These are phyloP conservation scores for Plasmodium inui DNA, from an alignment of 169 alveolate species.

Conservation along the genomic window DNA sequence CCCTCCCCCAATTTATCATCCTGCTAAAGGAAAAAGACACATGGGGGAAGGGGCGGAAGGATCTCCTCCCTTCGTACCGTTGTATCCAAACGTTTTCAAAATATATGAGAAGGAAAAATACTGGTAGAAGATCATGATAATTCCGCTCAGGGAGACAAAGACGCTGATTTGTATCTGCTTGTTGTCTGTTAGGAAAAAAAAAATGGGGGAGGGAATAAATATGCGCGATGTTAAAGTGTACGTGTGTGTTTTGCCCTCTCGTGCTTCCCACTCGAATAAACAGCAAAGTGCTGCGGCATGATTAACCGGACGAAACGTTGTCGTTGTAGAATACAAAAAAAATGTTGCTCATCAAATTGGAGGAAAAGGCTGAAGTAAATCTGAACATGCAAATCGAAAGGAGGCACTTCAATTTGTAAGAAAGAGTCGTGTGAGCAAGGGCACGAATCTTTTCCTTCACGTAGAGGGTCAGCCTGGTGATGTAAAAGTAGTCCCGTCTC, in stretches of 20 bases:
- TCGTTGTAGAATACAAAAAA: conserved; percentile 75
- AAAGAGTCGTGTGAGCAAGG: neutral
- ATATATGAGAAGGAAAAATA: conserved; percentile 73
- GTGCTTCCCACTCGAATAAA: neutral
- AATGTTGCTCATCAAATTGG: conserved; percentile 72
- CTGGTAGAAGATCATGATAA: conserved; percentile 69
- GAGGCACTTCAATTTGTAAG: conserved; percentile 57
- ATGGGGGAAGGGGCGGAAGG: neutral
- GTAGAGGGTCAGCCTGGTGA: neutral
- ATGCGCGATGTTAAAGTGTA: neutral
- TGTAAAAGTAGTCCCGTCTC: conserved; percentile 14
- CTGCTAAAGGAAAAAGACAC: neutral
- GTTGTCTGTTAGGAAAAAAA: conserved; percentile 26
- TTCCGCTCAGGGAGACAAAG: conserved; percentile 75
- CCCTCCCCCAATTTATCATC: neutral
- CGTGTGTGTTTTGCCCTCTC: neutral
- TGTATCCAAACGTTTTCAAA: conserved; percentile 43
- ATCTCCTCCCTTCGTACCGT: conserved; percentile 21
- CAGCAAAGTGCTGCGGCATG: neutral
- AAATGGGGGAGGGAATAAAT: neutral
- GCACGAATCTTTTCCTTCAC: conserved; percentile 11
- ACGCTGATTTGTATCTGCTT: conserved; percentile 73
- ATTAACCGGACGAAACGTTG: conserved; percentile 61
- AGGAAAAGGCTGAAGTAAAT: conserved; percentile 64
- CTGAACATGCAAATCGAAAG: conserved; percentile 58